Evolutionary conservation across 306 rosid species (phyloP).

Genomic region (Phaseolus lunatus): DNA sequence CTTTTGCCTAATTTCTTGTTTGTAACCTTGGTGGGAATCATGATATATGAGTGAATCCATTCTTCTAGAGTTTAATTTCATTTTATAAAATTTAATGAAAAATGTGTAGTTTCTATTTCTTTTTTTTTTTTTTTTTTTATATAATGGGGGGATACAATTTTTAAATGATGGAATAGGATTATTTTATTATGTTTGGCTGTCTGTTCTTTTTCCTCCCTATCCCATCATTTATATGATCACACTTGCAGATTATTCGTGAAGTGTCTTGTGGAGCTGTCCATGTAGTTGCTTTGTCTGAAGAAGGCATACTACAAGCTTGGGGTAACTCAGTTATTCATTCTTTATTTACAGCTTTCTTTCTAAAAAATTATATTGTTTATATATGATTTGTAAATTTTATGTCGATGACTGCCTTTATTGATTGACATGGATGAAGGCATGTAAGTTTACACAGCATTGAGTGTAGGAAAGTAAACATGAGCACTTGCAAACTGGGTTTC

Average conservation of each 20-base stretch:
- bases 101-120: neutral
- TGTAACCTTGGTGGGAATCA: slow-evolving; percentile 14
- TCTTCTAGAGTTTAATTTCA: slow-evolving; percentile 27
- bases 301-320: slow-evolving; percentile 92
- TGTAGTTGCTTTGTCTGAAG: slow-evolving; percentile 84
- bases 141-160: slow-evolving; percentile 7
- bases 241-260: slow-evolving; percentile 72
- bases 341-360: slow-evolving; percentile 24
- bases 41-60: slow-evolving; percentile 4
- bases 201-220: slow-evolving; percentile 35
- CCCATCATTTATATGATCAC: slow-evolving; percentile 22
- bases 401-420: slow-evolving; percentile 27
- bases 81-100: slow-evolving; percentile 10
- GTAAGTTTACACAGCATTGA: slow-evolving; percentile 19
- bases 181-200: slow-evolving; percentile 9
- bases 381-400: slow-evolving; percentile 9
- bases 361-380: slow-evolving; percentile 6
- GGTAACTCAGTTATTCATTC: slow-evolving; percentile 58
- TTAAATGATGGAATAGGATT: slow-evolving; percentile 1
- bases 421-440: slow-evolving; percentile 22
- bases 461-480: slow-evolving; percentile 42
- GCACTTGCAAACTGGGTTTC: slow-evolving; percentile 40
- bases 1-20: slow-evolving; percentile 17
- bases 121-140: neutral
- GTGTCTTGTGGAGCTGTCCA: slow-evolving; percentile 98